Conservation (phyloP, 1,284 basidiomycete genomes). For the Boletus semigastroideus region DNA sequence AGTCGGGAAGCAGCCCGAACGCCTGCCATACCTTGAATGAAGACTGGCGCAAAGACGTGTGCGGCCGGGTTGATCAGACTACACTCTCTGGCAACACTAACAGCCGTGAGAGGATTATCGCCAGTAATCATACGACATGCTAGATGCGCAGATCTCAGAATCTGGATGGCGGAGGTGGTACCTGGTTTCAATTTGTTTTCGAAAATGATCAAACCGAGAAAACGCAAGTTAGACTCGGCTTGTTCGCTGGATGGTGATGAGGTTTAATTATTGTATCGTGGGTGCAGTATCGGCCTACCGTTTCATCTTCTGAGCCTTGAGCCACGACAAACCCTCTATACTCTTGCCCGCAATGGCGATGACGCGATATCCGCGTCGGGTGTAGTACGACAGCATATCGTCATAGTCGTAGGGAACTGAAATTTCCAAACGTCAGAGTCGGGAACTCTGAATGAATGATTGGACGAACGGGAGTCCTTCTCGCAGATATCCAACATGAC, state of each 20-base stretch:
- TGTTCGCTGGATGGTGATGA: slow-evolving; percentile 67
- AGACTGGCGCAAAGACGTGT: slow-evolving; percentile 89
- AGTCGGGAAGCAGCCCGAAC: background rate
- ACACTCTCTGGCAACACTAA: slow-evolving; percentile 96
- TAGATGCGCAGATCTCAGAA: slow-evolving; percentile 86
- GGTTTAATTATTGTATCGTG: slow-evolving; percentile 1
- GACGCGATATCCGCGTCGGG: slow-evolving; percentile 95
- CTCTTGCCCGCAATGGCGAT: slow-evolving; percentile 98
- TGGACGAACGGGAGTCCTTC: slow-evolving; percentile 73
- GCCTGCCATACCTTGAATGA: slow-evolving; percentile 63
- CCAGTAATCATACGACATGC: slow-evolving; percentile 98
- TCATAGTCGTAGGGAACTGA: slow-evolving; percentile 96
- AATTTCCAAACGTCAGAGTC: slow-evolving; percentile 4
- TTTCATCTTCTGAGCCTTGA: slow-evolving; percentile 96
- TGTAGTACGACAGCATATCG: slow-evolving; percentile 96
- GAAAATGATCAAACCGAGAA: slow-evolving; percentile 96
- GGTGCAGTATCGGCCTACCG: slow-evolving; percentile 49
- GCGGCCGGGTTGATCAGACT: slow-evolving; percentile 86
- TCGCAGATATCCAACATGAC: slow-evolving; percentile 97
- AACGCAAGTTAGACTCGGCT: slow-evolving; percentile 88
- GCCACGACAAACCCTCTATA: slow-evolving; percentile 92
- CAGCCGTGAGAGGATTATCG: slow-evolving; percentile 95
- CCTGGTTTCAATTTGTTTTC: slow-evolving; percentile 98
- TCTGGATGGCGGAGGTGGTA: slow-evolving; percentile 89
- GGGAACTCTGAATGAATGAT: slow-evolving; percentile 1